Evolutionary conservation across 1,139 yeast genomes (phyloP).

Genomic region (Geotrichum australiense): DNA sequence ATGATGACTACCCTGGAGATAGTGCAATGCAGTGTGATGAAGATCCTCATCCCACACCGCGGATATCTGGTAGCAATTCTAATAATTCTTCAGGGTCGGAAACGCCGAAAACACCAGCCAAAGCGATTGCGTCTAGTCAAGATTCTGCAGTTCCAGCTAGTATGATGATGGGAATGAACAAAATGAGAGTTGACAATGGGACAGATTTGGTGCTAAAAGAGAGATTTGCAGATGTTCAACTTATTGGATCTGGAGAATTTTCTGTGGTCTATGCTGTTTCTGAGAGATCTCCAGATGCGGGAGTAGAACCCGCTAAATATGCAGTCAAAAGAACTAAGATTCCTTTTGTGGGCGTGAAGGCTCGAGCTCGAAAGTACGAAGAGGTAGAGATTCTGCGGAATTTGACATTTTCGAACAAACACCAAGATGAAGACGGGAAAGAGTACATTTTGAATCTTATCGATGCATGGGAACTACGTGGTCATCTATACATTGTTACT

Average conservation of each 20-base stretch:
- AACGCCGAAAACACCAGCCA: constrained; percentile 28
- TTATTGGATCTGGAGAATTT: constrained; percentile 82
- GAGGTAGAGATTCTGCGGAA: constrained; percentile 49
- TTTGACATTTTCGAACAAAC: constrained; percentile 33
- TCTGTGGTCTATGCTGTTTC: constrained; percentile 75
- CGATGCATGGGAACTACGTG: constrained; percentile 79
- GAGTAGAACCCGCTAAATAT: constrained; percentile 35
- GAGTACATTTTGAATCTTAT: constrained; percentile 73
- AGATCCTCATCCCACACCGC: no score
- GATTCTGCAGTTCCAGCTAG: constrained; percentile 18
- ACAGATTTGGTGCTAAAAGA: constrained; percentile 52
- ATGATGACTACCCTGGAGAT: constrained; percentile 1
- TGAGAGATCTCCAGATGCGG: constrained; percentile 34
- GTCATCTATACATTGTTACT: constrained; percentile 82
- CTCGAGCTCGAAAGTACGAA: constrained; percentile 46
- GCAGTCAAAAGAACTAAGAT: constrained; percentile 82
- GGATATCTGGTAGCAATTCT: constrained; percentile 1
- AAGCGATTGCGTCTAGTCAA: constrained; percentile 25
- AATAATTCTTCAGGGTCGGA: constrained; percentile 14
- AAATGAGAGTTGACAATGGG: constrained; percentile 8
- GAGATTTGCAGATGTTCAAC: constrained; percentile 57
- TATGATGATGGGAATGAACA: constrained; percentile 12
- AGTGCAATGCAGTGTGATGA: constrained; percentile 10
- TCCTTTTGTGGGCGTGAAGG: constrained; percentile 46
- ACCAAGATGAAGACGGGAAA: constrained; percentile 54